phyloP scores from a whole-genome alignment of 495 filamentous ascomycete species.

The Aspergillus heteromorphus region DNA sequence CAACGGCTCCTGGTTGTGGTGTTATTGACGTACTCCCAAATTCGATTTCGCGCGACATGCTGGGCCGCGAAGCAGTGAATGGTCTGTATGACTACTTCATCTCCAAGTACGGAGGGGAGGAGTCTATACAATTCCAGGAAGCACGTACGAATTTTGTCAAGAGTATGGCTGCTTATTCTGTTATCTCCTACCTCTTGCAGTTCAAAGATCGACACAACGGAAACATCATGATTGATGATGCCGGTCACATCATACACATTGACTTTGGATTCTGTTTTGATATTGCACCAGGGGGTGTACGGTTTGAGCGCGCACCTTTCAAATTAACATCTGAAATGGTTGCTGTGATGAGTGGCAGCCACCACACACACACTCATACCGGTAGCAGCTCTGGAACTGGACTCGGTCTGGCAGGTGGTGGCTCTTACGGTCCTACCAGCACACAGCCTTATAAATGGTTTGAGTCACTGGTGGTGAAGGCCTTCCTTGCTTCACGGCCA shows the following conservation, averaged over 20 bases:
- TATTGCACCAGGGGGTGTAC: conserved; percentile 92
- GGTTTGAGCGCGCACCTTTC: conserved; percentile 96
- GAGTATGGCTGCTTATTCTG: conserved; percentile 99
- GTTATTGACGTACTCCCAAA: conserved; percentile 98
- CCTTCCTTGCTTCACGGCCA: conserved; percentile 86
- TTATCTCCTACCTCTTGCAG: conserved; percentile 93
- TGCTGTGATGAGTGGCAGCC: conserved; percentile 87
- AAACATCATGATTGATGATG: conserved; percentile 98
- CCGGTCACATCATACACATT: conserved; percentile 96
- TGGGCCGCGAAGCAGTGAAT: conserved; percentile 95
- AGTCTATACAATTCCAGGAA: conserved; percentile 89
- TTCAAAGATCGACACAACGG: conserved; percentile 99
- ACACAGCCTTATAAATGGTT: conserved; percentile 93
- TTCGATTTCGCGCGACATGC: conserved; percentile 97
- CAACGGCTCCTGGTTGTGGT: conserved; percentile 96
- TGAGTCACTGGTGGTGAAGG: conserved; percentile 91
- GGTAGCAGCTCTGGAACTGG: conserved; percentile 20
- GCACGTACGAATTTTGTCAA: conserved; percentile 97
- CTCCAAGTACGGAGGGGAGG: conserved; percentile 93
- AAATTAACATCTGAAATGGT: conserved; percentile 98
- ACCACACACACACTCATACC: conserved; percentile 33
- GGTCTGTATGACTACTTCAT: conserved; percentile 97
- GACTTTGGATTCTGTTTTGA: conserved; percentile 99
- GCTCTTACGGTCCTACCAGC: conserved; percentile 47
- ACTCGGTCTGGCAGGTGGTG: conserved; percentile 28